Evolutionary conservation across 2,329 filamentous ascomycete species (phyloP), one percentile per base, ranked within the genome.

Genomic region (Tolypocladium amazonense): DNA sequence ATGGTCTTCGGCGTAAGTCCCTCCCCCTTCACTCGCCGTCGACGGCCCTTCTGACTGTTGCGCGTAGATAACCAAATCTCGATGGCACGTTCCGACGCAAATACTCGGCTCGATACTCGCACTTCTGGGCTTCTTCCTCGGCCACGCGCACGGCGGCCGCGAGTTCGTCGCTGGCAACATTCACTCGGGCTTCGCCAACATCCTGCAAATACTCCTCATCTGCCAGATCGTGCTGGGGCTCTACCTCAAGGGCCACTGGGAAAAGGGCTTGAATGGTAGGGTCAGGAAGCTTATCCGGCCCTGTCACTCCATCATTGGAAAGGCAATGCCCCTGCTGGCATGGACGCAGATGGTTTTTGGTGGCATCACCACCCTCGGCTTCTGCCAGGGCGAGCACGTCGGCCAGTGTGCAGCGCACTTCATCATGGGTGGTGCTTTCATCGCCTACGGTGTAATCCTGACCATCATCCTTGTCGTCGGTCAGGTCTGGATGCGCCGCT

Each of bases 261-360:
- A 94, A 66, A 88, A 85, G 70, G 92, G 92, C 2, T 83, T 96
- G 67, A 83, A 95, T 69, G 92, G 86, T 33, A 86, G 84, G 69
- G 88, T 97, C 60, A 83, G 94, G 59, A 85, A 81, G 61, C 77
- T 86, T 57, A 79, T 93, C 54, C 88, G 93, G 8, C 77, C 86
- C 18, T 81, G 81, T 33, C 94, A 99, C 72, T 88, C 89, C 27
- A 73, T 97, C 60, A 75, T 96, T 45, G 94, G 94, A 65, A 97
- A 96, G 75, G 76, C 85, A 1, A 89, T 99, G 79, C 94, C 94
- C 1, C 76, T 97, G 3, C 80, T 92, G 1, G 84, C 88, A 33
- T 99, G 94, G 94, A 81, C 87, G 7, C 94, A 99, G 77, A 95
- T 99, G 86, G 72, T 99, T 8, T 96, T 99, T 73, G 94, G 94